Evolutionary conservation across 208 protist species (phyloP).

Genomic region (Acanthamoeba pearcei): DNA sequence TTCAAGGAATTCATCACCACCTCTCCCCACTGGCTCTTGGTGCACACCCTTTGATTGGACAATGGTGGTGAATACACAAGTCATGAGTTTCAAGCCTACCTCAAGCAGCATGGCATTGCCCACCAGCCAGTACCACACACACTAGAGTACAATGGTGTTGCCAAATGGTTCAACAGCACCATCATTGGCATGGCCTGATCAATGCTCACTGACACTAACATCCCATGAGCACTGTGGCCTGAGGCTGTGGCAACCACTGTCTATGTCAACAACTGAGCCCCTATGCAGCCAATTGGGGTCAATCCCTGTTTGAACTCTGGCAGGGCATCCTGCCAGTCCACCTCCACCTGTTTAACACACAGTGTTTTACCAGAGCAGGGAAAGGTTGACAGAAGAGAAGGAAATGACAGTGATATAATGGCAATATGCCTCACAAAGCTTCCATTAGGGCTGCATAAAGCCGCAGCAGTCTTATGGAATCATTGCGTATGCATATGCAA

Average conservation of each 20-base stretch:
- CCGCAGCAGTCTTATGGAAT: too few species aligned
- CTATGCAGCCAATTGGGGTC: too few species aligned
- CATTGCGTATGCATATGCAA: too few species aligned
- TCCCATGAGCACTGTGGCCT: background rate
- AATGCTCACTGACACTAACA: background rate
- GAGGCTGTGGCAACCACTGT: background rate
- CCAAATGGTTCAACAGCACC: constrained; percentile 9
- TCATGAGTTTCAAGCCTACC: background rate
- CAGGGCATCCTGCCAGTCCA: too few species aligned
- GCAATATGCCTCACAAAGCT: too few species aligned
- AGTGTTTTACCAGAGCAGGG: too few species aligned
- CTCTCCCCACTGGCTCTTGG: background rate
- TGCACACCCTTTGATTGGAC: background rate
- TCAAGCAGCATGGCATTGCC: background rate
- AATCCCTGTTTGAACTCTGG: too few species aligned
- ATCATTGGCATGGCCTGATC: background rate
- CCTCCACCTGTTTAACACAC: too few species aligned
- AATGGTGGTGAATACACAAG: background rate
- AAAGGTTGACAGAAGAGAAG: too few species aligned
- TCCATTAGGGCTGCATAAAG: too few species aligned
- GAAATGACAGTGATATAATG: too few species aligned
- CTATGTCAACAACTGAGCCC: background rate
- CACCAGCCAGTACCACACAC: background rate
- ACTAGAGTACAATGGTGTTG: background rate
- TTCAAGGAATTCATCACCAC: background rate